Percentiles rank a stretch among this genome's conserved stretches.
These are phyloP conservation scores for Pleurozium schreberi DNA, from an alignment of 225 moss, liverwort and hornwort genomes.

Conservation along the genomic window DNA sequence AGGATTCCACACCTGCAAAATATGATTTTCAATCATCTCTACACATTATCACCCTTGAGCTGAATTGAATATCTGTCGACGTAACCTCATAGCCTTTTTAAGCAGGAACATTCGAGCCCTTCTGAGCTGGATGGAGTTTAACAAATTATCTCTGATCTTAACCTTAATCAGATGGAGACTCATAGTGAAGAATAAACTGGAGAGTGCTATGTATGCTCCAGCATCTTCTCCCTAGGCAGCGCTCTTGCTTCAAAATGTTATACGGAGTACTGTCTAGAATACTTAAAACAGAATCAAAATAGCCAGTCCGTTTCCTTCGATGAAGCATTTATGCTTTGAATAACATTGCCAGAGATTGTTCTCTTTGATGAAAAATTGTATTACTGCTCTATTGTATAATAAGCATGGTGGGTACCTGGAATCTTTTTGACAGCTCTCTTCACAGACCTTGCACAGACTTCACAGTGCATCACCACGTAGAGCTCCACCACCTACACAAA, in stretches of 20 bases:
- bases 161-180: not conserved
- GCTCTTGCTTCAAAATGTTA: not conserved
- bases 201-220: not conserved
- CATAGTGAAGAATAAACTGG: not conserved
- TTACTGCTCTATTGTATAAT: not conserved
- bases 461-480: constrained; percentile 48
- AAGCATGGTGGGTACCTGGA: constrained; percentile 5
- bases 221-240: not conserved
- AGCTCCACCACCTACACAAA: constrained; percentile 37
- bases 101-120: not conserved
- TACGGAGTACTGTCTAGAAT: not conserved
- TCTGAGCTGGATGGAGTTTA: not conserved
- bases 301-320: not conserved
- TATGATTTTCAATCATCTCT: not conserved
- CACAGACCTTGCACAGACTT: constrained; percentile 28
- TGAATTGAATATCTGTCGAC: not conserved
- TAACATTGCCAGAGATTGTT: not conserved
- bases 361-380: not conserved
- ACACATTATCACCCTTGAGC: not conserved
- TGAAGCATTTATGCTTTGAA: not conserved
- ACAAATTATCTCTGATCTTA: not conserved
- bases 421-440: constrained; percentile 30
- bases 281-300: not conserved
- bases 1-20: constrained; percentile 28
- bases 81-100: not conserved